A percentile compares a stretch with the other conserved stretches of the same genome.
phyloP scores from a whole-genome alignment of 2,329 filamentous ascomycete species.

The Venturia nashicola region DNA sequence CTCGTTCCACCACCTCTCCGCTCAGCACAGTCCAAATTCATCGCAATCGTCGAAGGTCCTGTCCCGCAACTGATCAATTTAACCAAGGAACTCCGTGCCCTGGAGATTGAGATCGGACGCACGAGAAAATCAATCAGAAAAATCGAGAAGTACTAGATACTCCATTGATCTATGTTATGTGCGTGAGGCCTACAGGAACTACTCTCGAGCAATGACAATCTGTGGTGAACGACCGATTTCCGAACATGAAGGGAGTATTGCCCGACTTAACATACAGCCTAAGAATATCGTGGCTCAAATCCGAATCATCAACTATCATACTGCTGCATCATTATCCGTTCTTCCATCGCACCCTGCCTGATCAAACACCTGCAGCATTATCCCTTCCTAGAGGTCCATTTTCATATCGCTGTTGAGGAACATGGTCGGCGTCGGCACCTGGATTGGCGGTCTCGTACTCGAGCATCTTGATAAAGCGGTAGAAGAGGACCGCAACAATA shows the following conservation, averaged over 20 bases:
- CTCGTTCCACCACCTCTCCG: conserved; percentile 36
- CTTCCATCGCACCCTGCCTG: not conserved
- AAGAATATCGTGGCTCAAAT: not conserved
- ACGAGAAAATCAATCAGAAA: conserved; percentile 34
- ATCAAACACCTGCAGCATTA: not conserved
- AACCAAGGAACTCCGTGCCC: conserved; percentile 46
- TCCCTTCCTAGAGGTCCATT: not conserved
- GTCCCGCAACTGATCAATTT: conserved; percentile 46
- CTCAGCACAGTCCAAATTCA: conserved; percentile 47
- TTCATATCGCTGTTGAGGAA: not conserved
- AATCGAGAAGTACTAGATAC: conserved; percentile 14
- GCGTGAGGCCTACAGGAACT: not conserved
- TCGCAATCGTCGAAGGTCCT: conserved; percentile 42
- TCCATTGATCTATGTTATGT: not conserved
- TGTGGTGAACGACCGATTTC: not conserved
- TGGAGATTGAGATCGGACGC: conserved; percentile 58
- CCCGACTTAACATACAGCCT: not conserved
- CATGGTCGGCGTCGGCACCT: conserved; percentile 23
- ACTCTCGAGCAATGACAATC: not conserved
- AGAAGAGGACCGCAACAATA: conserved; percentile 34
- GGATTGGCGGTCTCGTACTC: conserved; percentile 40
- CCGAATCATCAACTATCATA: not conserved
- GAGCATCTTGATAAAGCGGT: conserved; percentile 35
- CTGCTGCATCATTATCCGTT: not conserved
- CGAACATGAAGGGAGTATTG: not conserved